Evolutionary conservation across 164 flowering plant genomes (phyloP), one percentile per base, ranked within the genome.

Genomic region (Litsea cubeba): DNA sequence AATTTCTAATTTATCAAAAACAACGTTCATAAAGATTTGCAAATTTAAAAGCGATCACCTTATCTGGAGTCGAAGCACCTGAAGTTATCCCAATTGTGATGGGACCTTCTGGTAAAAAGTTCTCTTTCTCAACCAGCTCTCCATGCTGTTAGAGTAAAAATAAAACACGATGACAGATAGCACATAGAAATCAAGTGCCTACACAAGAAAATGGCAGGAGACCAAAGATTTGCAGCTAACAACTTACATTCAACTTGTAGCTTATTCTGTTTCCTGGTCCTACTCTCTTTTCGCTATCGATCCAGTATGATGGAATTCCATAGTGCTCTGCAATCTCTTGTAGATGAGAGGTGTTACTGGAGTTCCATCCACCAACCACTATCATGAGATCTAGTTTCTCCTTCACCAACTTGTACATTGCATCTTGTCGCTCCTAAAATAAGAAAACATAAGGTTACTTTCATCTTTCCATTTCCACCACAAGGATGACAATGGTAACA

Each of bases 61-160:
- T 95, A 70, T 95, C 99, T 17, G 99, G 99, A 1, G 99, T 93
- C 11, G 99, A 95, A 72, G 99, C 97, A 74, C 97, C 99, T 14
- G 99, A 95, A 75, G 97, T 95, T 20, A 95, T 79, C 51, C 99
- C 99, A 14, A 95, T 80, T 7, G 92, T 93, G 78, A 95, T 79
- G 25, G 94, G 97, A 60, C 99, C 99, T 79, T 85, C 81, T 14
- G 97, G 97, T 28, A 95, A 82, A 85, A 86, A 95, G 79, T 90
- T 90, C 72, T 95, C 96, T 81, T 89, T 91, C 90, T 89, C 99
- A 63, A 91, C 90, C 78, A 90, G 79, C 82, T 95, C 99, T 7
- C 97, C 99, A 62, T 93, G 95, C 99, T 95, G 85, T 71, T 28
- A 66, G 17, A 50, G 57, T 40, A 17, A 2, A 40, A 20, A 60